These are phyloP conservation scores for Carex pumila DNA, from an alignment of 176 grass and related monocot species.

Conservation along the genomic window DNA sequence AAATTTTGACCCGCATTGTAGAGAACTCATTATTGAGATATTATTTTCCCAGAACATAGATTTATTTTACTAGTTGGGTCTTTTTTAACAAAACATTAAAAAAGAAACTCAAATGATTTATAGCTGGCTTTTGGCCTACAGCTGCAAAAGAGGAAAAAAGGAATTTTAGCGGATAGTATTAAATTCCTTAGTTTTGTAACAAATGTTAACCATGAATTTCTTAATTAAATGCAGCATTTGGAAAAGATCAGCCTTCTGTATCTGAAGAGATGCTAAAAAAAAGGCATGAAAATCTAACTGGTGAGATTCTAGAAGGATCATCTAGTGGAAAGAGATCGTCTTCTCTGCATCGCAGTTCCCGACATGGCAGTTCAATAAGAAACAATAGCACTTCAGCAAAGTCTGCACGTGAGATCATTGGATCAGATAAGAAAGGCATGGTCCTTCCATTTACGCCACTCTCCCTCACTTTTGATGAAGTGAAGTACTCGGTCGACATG, in stretches of 20 bases:
- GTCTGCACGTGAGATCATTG: slow-evolving; percentile 10
- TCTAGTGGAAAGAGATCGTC: slow-evolving; percentile 30
- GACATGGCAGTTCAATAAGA: background rate
- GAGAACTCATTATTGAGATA: background rate
- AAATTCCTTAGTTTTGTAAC: background rate
- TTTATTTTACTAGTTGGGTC: background rate
- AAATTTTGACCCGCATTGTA: background rate
- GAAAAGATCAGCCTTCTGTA: slow-evolving; percentile 45
- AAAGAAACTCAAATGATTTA: background rate
- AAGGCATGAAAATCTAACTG: slow-evolving; percentile 49
- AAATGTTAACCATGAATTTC: background rate
- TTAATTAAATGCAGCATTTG: slow-evolving; percentile 46
- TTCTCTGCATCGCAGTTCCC: background rate
- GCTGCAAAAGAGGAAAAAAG: too few species aligned
- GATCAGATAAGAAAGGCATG: slow-evolving; percentile 54
- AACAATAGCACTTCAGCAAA: slow-evolving; percentile 7
- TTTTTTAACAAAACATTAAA: background rate
- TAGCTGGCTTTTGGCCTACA: background rate
- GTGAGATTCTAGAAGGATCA: slow-evolving; percentile 34
- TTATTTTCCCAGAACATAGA: too few species aligned
- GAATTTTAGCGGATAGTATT: background rate
- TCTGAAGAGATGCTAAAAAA: slow-evolving; percentile 72
- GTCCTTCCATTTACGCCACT: slow-evolving; percentile 85
- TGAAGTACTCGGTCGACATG: slow-evolving; percentile 94
- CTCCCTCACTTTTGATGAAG: slow-evolving; percentile 62